Percentiles rank a stretch among this genome's conserved stretches.
phyloP scores from a whole-genome alignment of 805 yeast genomes.

The Geotrichum ghanense region DNA sequence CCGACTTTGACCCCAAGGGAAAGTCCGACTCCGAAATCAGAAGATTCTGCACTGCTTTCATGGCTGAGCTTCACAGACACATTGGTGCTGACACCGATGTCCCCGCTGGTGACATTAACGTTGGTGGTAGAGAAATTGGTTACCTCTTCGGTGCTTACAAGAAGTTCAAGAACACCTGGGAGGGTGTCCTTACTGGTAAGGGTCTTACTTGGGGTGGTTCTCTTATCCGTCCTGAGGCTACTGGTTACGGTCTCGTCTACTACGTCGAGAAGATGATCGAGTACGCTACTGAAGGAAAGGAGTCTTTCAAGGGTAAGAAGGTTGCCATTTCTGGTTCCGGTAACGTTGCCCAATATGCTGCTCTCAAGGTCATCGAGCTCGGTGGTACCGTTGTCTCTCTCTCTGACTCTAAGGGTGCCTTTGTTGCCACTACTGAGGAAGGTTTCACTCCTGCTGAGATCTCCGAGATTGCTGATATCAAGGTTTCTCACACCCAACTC shows the following conservation, averaged over 20 bases:
- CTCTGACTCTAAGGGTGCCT: conserved; percentile 90
- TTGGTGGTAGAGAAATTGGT: conserved; percentile 93
- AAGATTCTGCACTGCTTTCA: conserved; percentile 91
- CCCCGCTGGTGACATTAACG: conserved; percentile 99
- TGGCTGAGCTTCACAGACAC: conserved; percentile 91
- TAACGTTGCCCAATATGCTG: conserved; percentile 98
- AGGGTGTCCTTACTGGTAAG: conserved; percentile 97
- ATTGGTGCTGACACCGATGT: conserved; percentile 97
- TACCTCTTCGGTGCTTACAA: conserved; percentile 96
- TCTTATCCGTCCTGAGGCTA: conserved; percentile 97
- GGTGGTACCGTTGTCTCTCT: conserved; percentile 92
- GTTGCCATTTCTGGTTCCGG: conserved; percentile 98
- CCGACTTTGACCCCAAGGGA: conserved; percentile 96
- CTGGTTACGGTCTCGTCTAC: conserved; percentile 96
- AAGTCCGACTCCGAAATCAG: conserved; percentile 88
- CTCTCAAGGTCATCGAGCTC: conserved; percentile 90
- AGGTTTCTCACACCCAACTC: conserved; percentile 55
- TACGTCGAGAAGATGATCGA: conserved; percentile 97
- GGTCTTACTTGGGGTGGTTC: conserved; percentile 99
- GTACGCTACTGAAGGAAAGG: conserved; percentile 81
- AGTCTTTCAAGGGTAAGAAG: conserved; percentile 82
- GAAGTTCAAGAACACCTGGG: conserved; percentile 80
- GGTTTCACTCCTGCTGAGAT: conserved; percentile 84
- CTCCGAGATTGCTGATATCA: conserved; percentile 66
- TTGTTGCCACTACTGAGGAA: conserved; percentile 45